Base-by-base conservation (phyloP, 192 early-diverging fungal genomes). In the Allomyces macrogynus region DNA sequence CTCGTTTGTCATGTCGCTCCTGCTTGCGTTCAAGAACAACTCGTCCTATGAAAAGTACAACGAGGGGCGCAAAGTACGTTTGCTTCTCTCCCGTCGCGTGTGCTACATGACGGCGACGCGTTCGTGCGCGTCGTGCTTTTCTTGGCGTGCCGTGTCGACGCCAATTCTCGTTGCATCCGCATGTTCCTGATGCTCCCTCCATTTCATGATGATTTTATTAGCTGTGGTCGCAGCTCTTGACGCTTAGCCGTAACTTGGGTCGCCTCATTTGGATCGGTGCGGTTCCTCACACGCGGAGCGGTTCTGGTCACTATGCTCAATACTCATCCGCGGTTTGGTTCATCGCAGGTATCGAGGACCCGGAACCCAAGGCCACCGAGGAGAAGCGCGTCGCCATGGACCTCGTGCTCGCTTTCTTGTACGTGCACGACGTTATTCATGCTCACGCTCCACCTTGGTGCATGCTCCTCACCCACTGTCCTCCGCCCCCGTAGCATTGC, bases 11-110 rank as follows among this genome's bases (percentile, higher is more conserved):
- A 14, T 57, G 49, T 57, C 49, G 49, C 49, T 57, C 49, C 12
- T 57, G 49, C 49, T 57, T 16, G 49, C 49, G 49, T 57, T 57
- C 49, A 57, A 57, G 49, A 57, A 57, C 49, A 57, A 57, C 49
- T 20, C 49, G 49, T 57, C 49, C 16, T 57, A 57, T 16, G 49
- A 57, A 57, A 57, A 57, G 49, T 57, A 57, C 49, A 20, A 14
- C 20, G 49, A 57, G 49, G 49, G 49, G 16, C 49, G 49, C 16
- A 57, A 57, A 40, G 32, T 40, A 40, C 32, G 32, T 40, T 40
- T 3, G 32, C 32, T 40, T 27, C 26, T 4, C 26, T n/a, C 32
- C 3, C 32, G 32, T 8, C 32, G 5, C 7, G 32, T 40, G 32
- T 40, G 32, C 32, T 40, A 40, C 32, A 7, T 40, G 32, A 40